Evolutionary conservation across 2,329 filamentous ascomycete species (phyloP).

Genomic region (Ceratocystis papillata): DNA sequence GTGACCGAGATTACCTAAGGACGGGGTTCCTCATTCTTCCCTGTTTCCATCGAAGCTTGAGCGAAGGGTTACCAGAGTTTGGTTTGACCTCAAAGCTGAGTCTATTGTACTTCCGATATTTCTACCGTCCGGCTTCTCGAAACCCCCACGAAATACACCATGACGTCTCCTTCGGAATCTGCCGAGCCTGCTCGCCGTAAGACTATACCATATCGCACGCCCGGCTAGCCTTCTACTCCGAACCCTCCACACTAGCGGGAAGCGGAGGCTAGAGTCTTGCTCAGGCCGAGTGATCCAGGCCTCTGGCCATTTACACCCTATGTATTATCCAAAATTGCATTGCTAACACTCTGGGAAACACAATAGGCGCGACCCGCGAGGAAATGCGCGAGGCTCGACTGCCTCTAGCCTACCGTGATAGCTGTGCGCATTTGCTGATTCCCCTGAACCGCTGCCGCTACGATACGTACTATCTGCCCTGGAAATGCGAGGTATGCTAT

Average conservation of each 20-base stretch:
- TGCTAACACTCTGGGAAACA: background rate
- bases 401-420: conserved; percentile 85
- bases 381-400: conserved; percentile 88
- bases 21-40: background rate
- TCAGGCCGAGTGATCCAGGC: background rate
- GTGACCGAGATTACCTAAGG: conserved; percentile 16
- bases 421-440: conserved; percentile 87
- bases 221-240: background rate
- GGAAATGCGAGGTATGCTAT: conserved; percentile 83
- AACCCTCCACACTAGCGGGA: background rate
- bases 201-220: background rate
- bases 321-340: background rate
- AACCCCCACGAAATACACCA: background rate
- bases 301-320: background rate
- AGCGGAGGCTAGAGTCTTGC: background rate
- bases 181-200: conserved; percentile 18
- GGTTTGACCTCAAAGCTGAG: too few relatives aligned
- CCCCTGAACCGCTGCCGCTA: conserved; percentile 90
- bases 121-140: background rate
- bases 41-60: too few relatives aligned
- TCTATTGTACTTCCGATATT: too few relatives aligned
- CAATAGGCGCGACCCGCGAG: conserved; percentile 64
- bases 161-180: conserved; percentile 16
- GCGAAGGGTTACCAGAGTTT: too few relatives aligned
- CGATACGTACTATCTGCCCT: conserved; percentile 87